Percentiles rank a stretch among this genome's conserved stretches.
These are phyloP conservation scores for Globisporangium middletonii DNA, from an alignment of 352 stramenopile genomes.

Conservation along the genomic window DNA sequence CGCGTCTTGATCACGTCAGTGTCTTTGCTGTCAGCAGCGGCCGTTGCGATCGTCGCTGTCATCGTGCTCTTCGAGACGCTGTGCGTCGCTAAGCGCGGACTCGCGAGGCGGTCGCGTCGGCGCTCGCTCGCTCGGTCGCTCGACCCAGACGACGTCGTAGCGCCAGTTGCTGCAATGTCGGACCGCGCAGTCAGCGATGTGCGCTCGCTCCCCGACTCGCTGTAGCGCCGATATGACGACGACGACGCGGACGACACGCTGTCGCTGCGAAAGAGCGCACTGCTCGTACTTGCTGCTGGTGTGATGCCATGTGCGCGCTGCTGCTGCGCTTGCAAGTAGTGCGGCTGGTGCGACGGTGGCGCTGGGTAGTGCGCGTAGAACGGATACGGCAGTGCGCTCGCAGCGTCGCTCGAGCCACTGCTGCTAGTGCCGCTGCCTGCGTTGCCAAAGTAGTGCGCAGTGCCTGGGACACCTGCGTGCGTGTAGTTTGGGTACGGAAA, in stretches of 20 bases:
- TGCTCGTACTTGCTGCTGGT: slow-evolving; percentile 4
- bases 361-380: slow-evolving; percentile 22
- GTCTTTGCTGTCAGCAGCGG: slow-evolving; percentile 18
- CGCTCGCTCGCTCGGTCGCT: slow-evolving; percentile 41
- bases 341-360: slow-evolving; percentile 18
- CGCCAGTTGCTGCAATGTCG: slow-evolving; percentile 27
- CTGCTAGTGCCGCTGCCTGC: neutral
- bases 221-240: slow-evolving; percentile 57
- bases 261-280: neutral
- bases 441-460: slow-evolving; percentile 14
- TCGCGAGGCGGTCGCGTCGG: slow-evolving; percentile 24
- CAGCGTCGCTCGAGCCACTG: slow-evolving; percentile 1
- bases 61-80: slow-evolving; percentile 13
- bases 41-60: slow-evolving; percentile 1
- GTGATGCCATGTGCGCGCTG: slow-evolving; percentile 13
- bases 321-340: slow-evolving; percentile 24
- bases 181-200: slow-evolving; percentile 38
- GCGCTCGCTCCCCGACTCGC: slow-evolving; percentile 61
- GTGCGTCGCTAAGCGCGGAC: slow-evolving; percentile 34
- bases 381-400: slow-evolving; percentile 9
- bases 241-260: slow-evolving; percentile 15
- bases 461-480: slow-evolving; percentile 9
- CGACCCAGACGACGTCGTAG: no score
- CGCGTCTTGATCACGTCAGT: slow-evolving; percentile 23
- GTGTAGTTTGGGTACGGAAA: slow-evolving; percentile 18